phyloP scores from a whole-genome alignment of 345 rosid species.

The Lagerstroemia speciosa region DNA sequence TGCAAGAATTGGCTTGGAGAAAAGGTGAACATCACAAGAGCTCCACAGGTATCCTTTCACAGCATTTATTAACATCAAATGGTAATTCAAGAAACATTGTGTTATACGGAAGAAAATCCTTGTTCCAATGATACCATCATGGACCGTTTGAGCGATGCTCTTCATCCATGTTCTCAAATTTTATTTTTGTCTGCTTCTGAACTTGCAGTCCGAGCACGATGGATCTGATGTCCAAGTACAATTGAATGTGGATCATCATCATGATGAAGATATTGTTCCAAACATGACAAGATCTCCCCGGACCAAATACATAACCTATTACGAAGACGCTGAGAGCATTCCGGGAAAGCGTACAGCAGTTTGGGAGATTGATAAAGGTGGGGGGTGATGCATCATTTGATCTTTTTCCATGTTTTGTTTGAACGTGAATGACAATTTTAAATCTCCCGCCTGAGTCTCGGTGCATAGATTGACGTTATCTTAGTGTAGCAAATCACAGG shows the following conservation, averaged over 20 bases:
- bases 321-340: constrained; percentile 85
- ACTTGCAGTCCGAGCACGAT: constrained; percentile 84
- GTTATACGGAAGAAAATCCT: too few relatives aligned
- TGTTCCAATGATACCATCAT: neutral
- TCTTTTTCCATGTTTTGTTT: too few relatives aligned
- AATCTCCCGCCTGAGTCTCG: neutral
- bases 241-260: constrained; percentile 63
- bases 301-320: constrained; percentile 78
- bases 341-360: constrained; percentile 92
- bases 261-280: constrained; percentile 64
- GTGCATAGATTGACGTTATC: constrained; percentile 12
- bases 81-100: neutral
- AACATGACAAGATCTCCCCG: constrained; percentile 81
- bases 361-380: constrained; percentile 98
- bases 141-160: neutral
- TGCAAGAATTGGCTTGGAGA: constrained; percentile 97
- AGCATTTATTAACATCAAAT: neutral
- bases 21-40: constrained; percentile 77
- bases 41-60: constrained; percentile 67
- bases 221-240: constrained; percentile 84
- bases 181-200: constrained; percentile 10
- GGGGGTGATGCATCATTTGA: constrained; percentile 11
- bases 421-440: neutral
- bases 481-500: constrained; percentile 86
- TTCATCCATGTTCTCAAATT: neutral